These are phyloP conservation scores for Cutaneotrichosporon sp. DNA, from an alignment of 1,284 basidiomycete species.

Conservation along the genomic window DNA sequence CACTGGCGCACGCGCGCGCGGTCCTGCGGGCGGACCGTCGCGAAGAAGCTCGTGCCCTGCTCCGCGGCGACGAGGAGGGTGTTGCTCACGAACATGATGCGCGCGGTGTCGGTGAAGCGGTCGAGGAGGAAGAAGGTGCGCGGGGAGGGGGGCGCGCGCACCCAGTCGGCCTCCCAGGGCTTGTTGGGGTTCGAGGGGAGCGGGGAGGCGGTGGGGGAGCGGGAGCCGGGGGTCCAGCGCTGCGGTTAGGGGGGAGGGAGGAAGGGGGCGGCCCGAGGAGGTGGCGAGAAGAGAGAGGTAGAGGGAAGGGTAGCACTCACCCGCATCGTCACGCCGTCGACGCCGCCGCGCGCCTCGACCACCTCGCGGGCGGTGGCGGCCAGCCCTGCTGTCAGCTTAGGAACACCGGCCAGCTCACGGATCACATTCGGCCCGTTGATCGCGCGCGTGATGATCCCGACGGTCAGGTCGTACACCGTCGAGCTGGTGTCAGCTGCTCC, in stretches of 20 bases:
- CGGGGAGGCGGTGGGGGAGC: constrained; percentile 13
- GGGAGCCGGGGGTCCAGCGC: constrained; percentile 18
- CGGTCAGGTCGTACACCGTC: constrained; percentile 28
- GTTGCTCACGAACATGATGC: constrained; percentile 44
- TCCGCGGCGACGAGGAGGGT: constrained; percentile 35
- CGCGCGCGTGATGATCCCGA: constrained; percentile 32
- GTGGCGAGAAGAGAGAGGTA: too few species aligned
- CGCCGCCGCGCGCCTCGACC: constrained; percentile 30
- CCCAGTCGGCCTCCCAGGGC: constrained; percentile 11
- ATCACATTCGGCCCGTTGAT: constrained; percentile 29
- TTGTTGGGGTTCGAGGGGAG: background rate
- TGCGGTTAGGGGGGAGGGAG: background rate
- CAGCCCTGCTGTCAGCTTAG: constrained; percentile 9
- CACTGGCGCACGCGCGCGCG: constrained; percentile 34
- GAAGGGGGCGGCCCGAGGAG: too few species aligned
- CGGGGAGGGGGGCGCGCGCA: constrained; percentile 21
- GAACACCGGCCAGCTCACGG: constrained; percentile 15
- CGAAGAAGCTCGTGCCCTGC: constrained; percentile 38
- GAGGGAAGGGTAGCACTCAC: background rate
- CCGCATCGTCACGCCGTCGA: constrained; percentile 2
- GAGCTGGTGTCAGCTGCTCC: too few species aligned
- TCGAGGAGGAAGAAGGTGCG: constrained; percentile 46
- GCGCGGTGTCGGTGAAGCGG: constrained; percentile 41
- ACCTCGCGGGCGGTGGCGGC: constrained; percentile 46
- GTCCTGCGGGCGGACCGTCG: constrained; percentile 40